Base-by-base conservation (phyloP, 2,329 filamentous ascomycete genomes). In the Alternaria brassicae region DNA sequence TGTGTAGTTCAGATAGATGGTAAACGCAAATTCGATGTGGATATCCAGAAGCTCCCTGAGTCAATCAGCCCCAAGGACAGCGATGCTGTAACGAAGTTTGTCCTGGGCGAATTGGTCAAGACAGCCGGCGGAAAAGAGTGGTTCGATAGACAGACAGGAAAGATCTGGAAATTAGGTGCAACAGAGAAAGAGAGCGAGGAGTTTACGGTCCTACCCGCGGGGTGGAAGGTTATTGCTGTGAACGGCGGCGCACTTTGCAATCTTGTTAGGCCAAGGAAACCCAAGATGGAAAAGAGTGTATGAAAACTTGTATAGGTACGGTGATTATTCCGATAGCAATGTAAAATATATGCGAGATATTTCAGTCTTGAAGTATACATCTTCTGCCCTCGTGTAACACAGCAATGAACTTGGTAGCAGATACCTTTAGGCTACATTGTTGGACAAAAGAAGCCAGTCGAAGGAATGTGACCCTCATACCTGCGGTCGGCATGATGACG, bases 1-100 rank as follows among this genome's bases (percentile, higher is more conserved):
- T 90, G 88, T 64, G 89, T 89, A 0, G 88, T 96, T 15, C 90
- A 93, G 71, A 79, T 96, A 61, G 92, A 96, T 71, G 92, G 92
- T n/a, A 93, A 90, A 76, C 77, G 91, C 63, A 87, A 87, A 36
- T 89, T 89, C 62, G 86, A 86, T 1, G 83, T 89, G n/a, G 81
- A 88, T 2, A 86, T 95, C 23, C 82, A 86, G 1, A 82, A 82
- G 80, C 83, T 41, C 76, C 83, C 3, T 70, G 72, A 39, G 30
- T 34, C 12, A 21, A 42, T 41, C 23, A 54, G 40, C 6, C 28
- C 21, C 9, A 53, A 40, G 28, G 27, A 49, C 9, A 32, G 25
- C 67, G 74, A 25, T 80, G 10, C 82, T 3, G 79, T 75, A 48
- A 78, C 90, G 60, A 79, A 82, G 12, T 92, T 88, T 84, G 80